Evolutionary conservation across 2,329 filamentous ascomycete genomes (phyloP), one percentile per base, ranked within the genome.

Genomic region (Beauveria brongniartii): DNA sequence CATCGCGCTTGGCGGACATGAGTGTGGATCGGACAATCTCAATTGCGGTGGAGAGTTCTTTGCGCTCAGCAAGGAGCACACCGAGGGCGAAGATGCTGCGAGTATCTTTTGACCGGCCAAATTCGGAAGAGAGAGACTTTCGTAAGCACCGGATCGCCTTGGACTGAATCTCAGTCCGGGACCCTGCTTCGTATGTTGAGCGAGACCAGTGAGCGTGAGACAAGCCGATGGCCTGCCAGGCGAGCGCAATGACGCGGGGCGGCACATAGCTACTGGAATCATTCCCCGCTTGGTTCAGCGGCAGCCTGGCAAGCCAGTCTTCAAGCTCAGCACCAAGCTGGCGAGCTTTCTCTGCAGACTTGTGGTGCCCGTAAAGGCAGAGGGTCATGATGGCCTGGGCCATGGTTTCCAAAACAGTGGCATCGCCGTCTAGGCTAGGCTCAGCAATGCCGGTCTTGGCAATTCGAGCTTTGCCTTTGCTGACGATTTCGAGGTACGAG

Each of bases 401-500:
- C 53, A 92, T 84, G 0, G 92, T 95, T 67, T 87, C 83, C 20
- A 97, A 74, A 6, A 94, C 84, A 0, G 81, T 87, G 20, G 86
- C 86, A 67, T 96, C 90, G 60, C 88, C 83, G 67, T 99, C 94
- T 30, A 97, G 79, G 55, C 83, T 85, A 20, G 82, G 78, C 67
- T 93, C 89, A 7, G 75, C 70, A 65, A 91, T 83, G 2, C 90
- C 87, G 1, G 84, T 86, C 74, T 96, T 95, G 67, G 90, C 86
- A 3, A 91, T 86, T 46, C 92, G 84, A 22, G 91, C 90, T 74
- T 93, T 96, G 61, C 88, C 91, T 69, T 89, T 89, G 64, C 87
- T 88, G 60, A 96, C 84, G 65, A 99, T 90, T 59, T 95, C 90
- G 43, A 96, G 79, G 72, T 97, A 99, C 0, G 92, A 92, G 71